Evolutionary conservation across 2,329 filamentous ascomycete genomes (phyloP).

Genomic region (Ceratocystis ficicola): DNA sequence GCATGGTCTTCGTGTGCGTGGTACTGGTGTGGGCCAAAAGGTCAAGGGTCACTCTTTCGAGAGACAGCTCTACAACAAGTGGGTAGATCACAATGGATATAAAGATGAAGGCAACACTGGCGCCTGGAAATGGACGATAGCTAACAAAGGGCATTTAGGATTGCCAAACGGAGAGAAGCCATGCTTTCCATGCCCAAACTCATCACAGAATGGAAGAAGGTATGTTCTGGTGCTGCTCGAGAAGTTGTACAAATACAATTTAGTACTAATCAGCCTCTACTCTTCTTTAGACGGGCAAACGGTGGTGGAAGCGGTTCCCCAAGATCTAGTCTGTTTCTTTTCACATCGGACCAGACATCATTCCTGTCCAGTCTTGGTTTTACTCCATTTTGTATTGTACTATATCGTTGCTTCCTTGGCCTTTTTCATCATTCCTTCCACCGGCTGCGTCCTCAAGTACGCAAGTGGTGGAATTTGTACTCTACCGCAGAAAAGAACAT

Average conservation of each 20-base stretch:
- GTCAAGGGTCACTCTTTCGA: slow-evolving; percentile 96
- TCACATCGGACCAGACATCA: background rate
- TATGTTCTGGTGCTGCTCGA: slow-evolving; percentile 34
- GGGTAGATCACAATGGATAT: slow-evolving; percentile 30
- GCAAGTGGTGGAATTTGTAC: slow-evolving; percentile 18
- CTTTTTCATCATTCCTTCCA: slow-evolving; percentile 18
- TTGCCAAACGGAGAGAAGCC: slow-evolving; percentile 80
- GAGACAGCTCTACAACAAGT: slow-evolving; percentile 65
- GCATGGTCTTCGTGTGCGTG: slow-evolving; percentile 73
- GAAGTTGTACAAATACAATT: background rate
- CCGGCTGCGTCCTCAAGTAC: slow-evolving; percentile 6
- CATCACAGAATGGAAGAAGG: slow-evolving; percentile 87
- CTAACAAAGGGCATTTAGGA: slow-evolving; percentile 34
- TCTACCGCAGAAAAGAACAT: slow-evolving; percentile 19
- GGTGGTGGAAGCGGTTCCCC: slow-evolving; percentile 33
- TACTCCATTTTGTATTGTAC: slow-evolving; percentile 17
- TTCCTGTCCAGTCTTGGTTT: background rate
- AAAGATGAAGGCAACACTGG: background rate
- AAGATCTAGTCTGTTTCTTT: slow-evolving; percentile 33
- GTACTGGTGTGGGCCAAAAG: slow-evolving; percentile 79
- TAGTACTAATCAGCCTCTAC: slow-evolving; percentile 9
- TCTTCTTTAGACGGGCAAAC: slow-evolving; percentile 18
- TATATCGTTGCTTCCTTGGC: slow-evolving; percentile 19
- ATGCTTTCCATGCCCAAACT: slow-evolving; percentile 92
- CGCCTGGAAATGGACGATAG: background rate